Conservation (phyloP, 1,139 yeast genomes). For the Kurtzmaniella quercitrusa region DNA sequence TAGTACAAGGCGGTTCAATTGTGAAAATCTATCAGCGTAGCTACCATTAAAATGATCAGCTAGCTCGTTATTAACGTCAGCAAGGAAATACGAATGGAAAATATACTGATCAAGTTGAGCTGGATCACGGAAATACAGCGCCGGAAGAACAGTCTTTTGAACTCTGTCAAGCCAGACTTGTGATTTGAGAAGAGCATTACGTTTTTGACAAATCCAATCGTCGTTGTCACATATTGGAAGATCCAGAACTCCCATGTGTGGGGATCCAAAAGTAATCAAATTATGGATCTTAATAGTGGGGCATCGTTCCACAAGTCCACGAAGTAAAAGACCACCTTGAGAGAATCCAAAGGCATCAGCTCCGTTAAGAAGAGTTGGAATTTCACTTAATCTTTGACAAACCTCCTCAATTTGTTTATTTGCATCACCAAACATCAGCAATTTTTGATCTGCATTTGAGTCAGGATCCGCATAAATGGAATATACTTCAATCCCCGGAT, state of each 20-base stretch:
- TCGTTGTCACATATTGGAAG: constrained; percentile 54
- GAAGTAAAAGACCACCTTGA: constrained; percentile 73
- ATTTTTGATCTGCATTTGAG: constrained; percentile 48
- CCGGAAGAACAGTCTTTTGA: constrained; percentile 61
- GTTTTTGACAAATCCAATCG: constrained; percentile 60
- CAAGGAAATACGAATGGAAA: constrained; percentile 51
- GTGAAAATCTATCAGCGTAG: constrained; percentile 40
- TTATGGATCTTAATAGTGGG: constrained; percentile 44
- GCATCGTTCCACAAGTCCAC: constrained; percentile 64
- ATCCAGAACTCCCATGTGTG: constrained; percentile 75
- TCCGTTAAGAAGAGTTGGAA: constrained; percentile 46
- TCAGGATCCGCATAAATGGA: constrained; percentile 50
- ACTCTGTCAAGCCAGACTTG: constrained; percentile 61
- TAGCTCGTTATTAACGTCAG: constrained; percentile 64
- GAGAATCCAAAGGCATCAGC: constrained; percentile 79
- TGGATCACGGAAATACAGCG: constrained; percentile 68
- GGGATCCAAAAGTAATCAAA: constrained; percentile 74
- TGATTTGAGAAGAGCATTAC: constrained; percentile 51
- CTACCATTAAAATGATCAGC: constrained; percentile 19
- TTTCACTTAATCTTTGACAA: constrained; percentile 36
- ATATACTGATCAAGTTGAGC: constrained; percentile 44
- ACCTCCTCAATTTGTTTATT: constrained; percentile 34
- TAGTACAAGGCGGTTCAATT: constrained; percentile 53
- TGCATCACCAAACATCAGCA: constrained; percentile 59
- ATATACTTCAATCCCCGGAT: constrained; percentile 53